Evolutionary conservation across 2,329 filamentous ascomycete species (phyloP).

Genomic region (Trichophyton mentagrophytes): DNA sequence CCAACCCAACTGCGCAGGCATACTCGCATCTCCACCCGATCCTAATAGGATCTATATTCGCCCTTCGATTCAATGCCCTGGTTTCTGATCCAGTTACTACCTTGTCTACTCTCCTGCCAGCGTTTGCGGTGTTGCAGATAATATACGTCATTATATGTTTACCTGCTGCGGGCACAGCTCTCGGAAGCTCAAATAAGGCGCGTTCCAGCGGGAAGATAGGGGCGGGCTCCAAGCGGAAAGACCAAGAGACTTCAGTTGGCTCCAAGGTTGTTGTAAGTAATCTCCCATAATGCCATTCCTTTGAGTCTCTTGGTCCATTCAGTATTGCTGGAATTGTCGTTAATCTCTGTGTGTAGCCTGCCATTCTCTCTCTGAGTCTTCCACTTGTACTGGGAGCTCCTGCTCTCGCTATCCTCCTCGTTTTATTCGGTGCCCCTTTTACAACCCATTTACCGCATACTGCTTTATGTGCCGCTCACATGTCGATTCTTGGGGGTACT

Average conservation of each 20-base stretch:
- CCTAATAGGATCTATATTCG: slow-evolving; percentile 52
- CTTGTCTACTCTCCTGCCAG: slow-evolving; percentile 48
- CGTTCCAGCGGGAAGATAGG: slow-evolving; percentile 5
- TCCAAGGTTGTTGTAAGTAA: slow-evolving; percentile 17
- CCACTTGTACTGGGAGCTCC: slow-evolving; percentile 42
- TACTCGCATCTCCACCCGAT: slow-evolving; percentile 56
- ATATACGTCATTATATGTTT: slow-evolving; percentile 47
- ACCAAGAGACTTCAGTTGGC: slow-evolving; percentile 12
- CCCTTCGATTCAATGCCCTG: slow-evolving; percentile 51
- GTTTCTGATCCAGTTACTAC: slow-evolving; percentile 57
- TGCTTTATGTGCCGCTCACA: slow-evolving; percentile 64
- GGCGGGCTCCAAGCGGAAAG: slow-evolving; percentile 1
- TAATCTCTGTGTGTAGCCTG: slow-evolving; percentile 40
- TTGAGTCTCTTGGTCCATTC: too few relatives aligned
- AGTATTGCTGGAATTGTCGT: neutral
- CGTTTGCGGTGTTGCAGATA: slow-evolving; percentile 52
- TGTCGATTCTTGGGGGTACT: slow-evolving; percentile 64
- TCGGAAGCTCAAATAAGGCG: slow-evolving; percentile 6
- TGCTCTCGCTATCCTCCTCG: slow-evolving; percentile 47
- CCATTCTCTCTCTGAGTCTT: slow-evolving; percentile 53
- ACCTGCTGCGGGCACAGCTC: slow-evolving; percentile 25
- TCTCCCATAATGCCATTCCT: too few relatives aligned
- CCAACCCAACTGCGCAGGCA: slow-evolving; percentile 37
- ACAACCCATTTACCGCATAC: slow-evolving; percentile 71
- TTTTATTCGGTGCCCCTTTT: slow-evolving; percentile 85